A percentile compares a stretch with the other conserved stretches of the same genome.
phyloP scores from a whole-genome alignment of 1,139 yeast genomes.

The Diutina pseudorugosa region DNA sequence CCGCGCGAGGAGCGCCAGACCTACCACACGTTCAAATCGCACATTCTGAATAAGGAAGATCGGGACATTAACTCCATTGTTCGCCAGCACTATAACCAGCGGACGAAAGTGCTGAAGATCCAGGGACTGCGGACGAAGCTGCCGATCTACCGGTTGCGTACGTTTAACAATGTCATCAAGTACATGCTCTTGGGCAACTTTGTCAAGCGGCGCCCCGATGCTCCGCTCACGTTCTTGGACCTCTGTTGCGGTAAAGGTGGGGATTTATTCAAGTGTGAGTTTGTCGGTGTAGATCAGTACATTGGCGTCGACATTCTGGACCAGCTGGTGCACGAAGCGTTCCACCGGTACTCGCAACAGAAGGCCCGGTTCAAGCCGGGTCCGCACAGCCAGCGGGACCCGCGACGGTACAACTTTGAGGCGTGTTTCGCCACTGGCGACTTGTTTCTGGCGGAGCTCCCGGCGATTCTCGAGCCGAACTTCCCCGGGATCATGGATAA shows the following conservation, averaged over 20 bases:
- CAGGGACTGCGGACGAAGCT: constrained; percentile 57
- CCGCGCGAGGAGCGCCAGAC: neutral
- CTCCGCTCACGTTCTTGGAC: constrained; percentile 43
- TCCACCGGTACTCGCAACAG: constrained; percentile 47
- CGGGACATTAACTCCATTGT: constrained; percentile 49
- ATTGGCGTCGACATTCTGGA: constrained; percentile 91
- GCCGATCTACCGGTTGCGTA: constrained; percentile 74
- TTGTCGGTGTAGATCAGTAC: constrained; percentile 59
- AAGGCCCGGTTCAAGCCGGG: constrained; percentile 23
- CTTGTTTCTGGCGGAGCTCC: constrained; percentile 62
- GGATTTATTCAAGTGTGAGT: constrained; percentile 81
- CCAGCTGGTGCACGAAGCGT: constrained; percentile 77
- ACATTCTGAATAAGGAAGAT: constrained; percentile 5
- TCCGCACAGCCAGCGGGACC: constrained; percentile 24
- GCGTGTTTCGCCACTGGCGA: constrained; percentile 87
- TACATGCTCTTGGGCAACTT: constrained; percentile 70
- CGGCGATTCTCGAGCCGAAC: constrained; percentile 54
- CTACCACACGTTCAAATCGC: constrained; percentile 2
- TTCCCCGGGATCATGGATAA: constrained; percentile 41
- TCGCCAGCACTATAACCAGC: constrained; percentile 72
- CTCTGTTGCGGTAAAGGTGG: constrained; percentile 98
- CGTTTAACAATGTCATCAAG: constrained; percentile 86
- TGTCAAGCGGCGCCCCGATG: constrained; percentile 33
- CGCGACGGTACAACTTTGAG: constrained; percentile 44
- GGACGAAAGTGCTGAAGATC: constrained; percentile 58